These are phyloP conservation scores for Pichia kudriavzevii DNA, from an alignment of 1,139 yeast species.

Conservation along the genomic window DNA sequence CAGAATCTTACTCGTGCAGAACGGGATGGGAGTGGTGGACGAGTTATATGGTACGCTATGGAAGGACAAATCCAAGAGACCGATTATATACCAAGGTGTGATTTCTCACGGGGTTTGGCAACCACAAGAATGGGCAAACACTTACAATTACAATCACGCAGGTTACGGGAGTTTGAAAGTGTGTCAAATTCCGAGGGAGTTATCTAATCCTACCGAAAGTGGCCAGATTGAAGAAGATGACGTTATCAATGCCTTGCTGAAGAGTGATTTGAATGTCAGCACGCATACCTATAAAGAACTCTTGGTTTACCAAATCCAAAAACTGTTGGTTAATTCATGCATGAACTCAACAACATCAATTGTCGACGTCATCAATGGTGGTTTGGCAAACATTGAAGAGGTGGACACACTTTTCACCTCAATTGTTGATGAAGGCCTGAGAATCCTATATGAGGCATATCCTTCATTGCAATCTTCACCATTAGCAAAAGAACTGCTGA, in stretches of 20 bases:
- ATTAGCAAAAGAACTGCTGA: slow-evolving; percentile 15
- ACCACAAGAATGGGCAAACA: slow-evolving; percentile 27
- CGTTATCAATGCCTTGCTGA: slow-evolving; percentile 14
- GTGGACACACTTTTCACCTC: slow-evolving; percentile 31
- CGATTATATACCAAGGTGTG: slow-evolving; percentile 63
- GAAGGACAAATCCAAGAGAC: slow-evolving; percentile 39
- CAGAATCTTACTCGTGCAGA: slow-evolving; percentile 62
- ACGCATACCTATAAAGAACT: slow-evolving; percentile 40
- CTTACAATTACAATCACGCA: slow-evolving; percentile 53
- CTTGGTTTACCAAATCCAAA: slow-evolving; percentile 59
- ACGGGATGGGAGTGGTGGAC: slow-evolving; percentile 62
- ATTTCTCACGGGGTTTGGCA: slow-evolving; percentile 72
- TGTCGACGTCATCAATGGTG: slow-evolving; percentile 67
- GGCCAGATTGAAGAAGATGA: slow-evolving; percentile 15
- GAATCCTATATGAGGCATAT: slow-evolving; percentile 34
- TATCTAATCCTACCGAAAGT: slow-evolving; percentile 8
- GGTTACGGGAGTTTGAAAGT: slow-evolving; percentile 57
- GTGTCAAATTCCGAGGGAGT: slow-evolving; percentile 34
- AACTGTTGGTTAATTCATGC: slow-evolving; percentile 66
- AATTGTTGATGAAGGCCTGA: slow-evolving; percentile 42
- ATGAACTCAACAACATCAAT: slow-evolving; percentile 70
- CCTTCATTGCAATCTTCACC: slow-evolving; percentile 21
- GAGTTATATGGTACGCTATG: slow-evolving; percentile 47
- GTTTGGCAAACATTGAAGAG: slow-evolving; percentile 38
- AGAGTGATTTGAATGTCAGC: slow-evolving; percentile 14